These are phyloP conservation scores for Acer campestre DNA, from an alignment of 345 rosid species.

Conservation along the genomic window DNA sequence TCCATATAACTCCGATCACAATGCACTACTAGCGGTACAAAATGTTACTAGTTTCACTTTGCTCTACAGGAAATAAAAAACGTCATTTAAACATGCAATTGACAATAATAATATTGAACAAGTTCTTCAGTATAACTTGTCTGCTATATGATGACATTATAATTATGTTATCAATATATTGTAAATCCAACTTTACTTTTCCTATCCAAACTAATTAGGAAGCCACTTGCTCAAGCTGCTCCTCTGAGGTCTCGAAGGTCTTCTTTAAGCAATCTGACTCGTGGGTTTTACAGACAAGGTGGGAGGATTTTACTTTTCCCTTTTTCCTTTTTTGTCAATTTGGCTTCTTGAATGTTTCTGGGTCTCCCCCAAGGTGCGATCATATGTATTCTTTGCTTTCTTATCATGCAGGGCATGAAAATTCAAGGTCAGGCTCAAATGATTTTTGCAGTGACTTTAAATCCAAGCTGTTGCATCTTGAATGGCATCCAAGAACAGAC, in stretches of 20 bases:
- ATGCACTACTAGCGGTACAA: too few relatives aligned
- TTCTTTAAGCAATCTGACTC: constrained; percentile 57
- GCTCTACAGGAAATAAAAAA: too few relatives aligned
- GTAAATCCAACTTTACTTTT: not conserved
- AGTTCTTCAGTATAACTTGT: too few relatives aligned
- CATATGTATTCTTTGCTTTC: not conserved
- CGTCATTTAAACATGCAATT: too few relatives aligned
- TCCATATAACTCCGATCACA: too few relatives aligned
- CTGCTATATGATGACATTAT: too few relatives aligned
- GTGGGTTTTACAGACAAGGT: constrained; percentile 64
- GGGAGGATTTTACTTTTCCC: not conserved
- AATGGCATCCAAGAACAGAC: constrained; percentile 62
- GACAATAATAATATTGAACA: too few relatives aligned
- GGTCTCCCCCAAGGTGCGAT: not conserved
- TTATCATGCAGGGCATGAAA: constrained; percentile 38
- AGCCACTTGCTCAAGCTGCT: constrained; percentile 35
- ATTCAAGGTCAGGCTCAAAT: constrained; percentile 23
- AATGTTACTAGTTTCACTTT: too few relatives aligned
- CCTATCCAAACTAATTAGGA: constrained; percentile 29
- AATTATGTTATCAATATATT: too few relatives aligned
- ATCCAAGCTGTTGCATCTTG: constrained; percentile 56
- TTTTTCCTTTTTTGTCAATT: not conserved
- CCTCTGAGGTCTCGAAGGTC: constrained; percentile 51
- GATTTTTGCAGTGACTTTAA: constrained; percentile 37
- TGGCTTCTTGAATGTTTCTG: not conserved